A percentile compares a stretch with the other conserved stretches of the same genome.
These are phyloP conservation scores for Phytophthora ohioensis DNA, from an alignment of 352 stramenopile species.

Conservation along the genomic window DNA sequence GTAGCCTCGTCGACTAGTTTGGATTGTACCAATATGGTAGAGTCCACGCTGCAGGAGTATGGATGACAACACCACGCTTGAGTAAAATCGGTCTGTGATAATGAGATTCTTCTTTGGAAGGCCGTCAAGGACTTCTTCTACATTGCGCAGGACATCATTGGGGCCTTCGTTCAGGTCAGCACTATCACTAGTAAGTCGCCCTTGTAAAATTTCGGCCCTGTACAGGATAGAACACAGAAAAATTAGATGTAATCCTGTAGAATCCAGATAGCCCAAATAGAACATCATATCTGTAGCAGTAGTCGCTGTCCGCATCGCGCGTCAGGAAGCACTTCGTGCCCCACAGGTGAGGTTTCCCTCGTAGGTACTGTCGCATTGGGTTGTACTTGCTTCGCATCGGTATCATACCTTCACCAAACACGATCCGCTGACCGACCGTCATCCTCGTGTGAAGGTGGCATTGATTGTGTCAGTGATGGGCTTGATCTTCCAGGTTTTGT, in stretches of 20 bases:
- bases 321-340: conserved; percentile 16
- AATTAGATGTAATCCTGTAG: neutral
- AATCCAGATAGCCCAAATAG: neutral
- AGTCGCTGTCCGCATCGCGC: conserved; percentile 6
- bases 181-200: conserved; percentile 4
- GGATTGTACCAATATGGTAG: neutral
- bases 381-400: conserved; percentile 19
- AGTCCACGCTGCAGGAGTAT: conserved; percentile 2
- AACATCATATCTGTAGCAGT: conserved; percentile 18
- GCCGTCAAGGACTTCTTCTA: conserved; percentile 4
- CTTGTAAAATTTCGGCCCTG: conserved; percentile 17
- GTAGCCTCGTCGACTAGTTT: neutral
- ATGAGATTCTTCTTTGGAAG: neutral
- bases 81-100: conserved; percentile 8
- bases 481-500: conserved; percentile 15
- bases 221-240: conserved; percentile 1
- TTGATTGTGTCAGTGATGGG: conserved; percentile 10
- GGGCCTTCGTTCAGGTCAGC: neutral
- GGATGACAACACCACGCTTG: conserved; percentile 1
- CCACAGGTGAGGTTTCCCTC: neutral
- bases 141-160: conserved; percentile 12
- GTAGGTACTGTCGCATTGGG: conserved; percentile 1
- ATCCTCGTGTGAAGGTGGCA: neutral
- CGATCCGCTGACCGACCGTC: conserved; percentile 1
- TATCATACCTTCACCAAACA: conserved; percentile 17